phyloP scores from a whole-genome alignment of 208 protist genomes.

The Naegleria lovaniensis region DNA sequence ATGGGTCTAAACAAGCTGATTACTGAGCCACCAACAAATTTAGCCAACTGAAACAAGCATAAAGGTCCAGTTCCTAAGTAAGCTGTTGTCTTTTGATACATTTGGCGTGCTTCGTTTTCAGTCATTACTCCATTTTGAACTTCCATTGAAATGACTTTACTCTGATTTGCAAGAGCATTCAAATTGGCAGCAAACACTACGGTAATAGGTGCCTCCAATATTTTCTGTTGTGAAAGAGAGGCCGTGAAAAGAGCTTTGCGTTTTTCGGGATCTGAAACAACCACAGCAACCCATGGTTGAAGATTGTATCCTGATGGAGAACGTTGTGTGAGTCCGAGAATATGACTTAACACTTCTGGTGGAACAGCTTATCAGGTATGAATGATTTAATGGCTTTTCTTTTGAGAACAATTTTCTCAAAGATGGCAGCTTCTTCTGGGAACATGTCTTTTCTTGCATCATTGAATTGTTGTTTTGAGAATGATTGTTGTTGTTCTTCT shows the following conservation, averaged over 20 bases:
- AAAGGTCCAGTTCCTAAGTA: constrained; percentile 58
- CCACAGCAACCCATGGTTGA: constrained; percentile 69
- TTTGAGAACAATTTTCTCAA: neutral
- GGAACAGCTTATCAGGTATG: constrained; percentile 48
- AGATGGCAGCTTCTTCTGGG: neutral
- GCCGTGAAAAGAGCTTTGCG: constrained; percentile 50
- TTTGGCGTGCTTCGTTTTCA: neutral
- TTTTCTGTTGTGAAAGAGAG: constrained; percentile 60
- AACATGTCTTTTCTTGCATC: neutral
- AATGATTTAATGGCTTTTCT: constrained; percentile 44
- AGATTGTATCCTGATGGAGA: constrained; percentile 69
- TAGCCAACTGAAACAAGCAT: constrained; percentile 45
- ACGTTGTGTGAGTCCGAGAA: constrained; percentile 56
- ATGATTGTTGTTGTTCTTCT: no score
- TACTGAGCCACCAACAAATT: neutral
- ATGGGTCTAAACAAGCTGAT: constrained; percentile 41
- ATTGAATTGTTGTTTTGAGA: no score
- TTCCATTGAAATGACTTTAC: neutral
- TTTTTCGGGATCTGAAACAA: constrained; percentile 54
- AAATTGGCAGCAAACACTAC: constrained; percentile 64
- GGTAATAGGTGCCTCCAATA: constrained; percentile 57
- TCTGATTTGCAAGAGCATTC: neutral
- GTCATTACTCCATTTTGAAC: neutral
- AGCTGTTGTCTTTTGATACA: neutral
- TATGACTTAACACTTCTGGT: constrained; percentile 40